Base-by-base conservation (phyloP, 768 basidiomycete species). In the Mycena amicta region DNA sequence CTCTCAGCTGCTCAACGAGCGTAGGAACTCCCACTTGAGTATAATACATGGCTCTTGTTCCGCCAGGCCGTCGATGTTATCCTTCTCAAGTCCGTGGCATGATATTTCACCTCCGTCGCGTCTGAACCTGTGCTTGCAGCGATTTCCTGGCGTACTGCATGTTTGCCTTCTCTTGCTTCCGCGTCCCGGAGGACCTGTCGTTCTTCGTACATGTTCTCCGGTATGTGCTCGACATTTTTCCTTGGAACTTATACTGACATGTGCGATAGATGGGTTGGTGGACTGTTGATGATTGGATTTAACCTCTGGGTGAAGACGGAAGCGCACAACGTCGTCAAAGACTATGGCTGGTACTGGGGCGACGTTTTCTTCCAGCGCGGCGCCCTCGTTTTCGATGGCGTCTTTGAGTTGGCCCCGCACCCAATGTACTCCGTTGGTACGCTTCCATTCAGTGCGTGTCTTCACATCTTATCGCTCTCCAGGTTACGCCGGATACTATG, bases 261-360 rank as follows among this genome's bases (percentile, higher is more conserved):
- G 30, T 45, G 39, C 47, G 56, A 2, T 56, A 93, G 93, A 64
- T 99, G 96, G 96, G 73, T 90, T 45, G 89, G 89, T 22, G 97
- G 97, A 4, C 70, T 92, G 59, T 81, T 84, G 0, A 77, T 99
- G 25, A 94, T 98, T 69, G 83, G 82, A 22, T 98, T 98, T 81
- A 98, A 99, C 72, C 81, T 98, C 31, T 98, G 95, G 95, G 94
- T 99, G 61, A 99, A 99, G 71, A 92, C 90, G 2, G 96, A 98
- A 69, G 97, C 97, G 0, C 97, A 99, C 71, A 84, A 93, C 53
- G 93, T 98, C 50, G 95, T 98, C 60, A 98, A 97, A 67, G 96
- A 98, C 68, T 98, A 96, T 64, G 95, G 95, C 16, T 98, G 94
- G 95, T 98, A 95, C 71, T 94, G 93, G 93, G 95, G 92, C 11